Conservation (phyloP, 2,329 filamentous ascomycete species). For the Macroventuria anomochaeta region DNA sequence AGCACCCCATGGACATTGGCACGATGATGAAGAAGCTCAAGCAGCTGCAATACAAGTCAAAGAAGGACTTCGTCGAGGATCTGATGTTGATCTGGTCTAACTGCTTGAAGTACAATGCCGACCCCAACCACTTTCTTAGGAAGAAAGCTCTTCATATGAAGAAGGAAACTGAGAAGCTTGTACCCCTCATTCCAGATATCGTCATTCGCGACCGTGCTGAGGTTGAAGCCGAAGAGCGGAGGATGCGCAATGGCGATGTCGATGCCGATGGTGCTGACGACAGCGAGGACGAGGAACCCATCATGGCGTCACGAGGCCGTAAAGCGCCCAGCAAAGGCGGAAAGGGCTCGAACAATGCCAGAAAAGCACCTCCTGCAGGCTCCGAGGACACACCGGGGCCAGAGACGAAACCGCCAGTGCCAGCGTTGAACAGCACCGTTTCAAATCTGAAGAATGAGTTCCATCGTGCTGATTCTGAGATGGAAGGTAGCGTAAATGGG, state of each 20-base stretch:
- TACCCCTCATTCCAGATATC: conserved; percentile 92
- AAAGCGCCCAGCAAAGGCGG: conserved; percentile 81
- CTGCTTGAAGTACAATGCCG: conserved; percentile 93
- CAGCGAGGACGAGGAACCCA: conserved; percentile 90
- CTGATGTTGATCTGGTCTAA: conserved; percentile 97
- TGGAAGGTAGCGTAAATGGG: conserved; percentile 81
- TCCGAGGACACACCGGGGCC: conserved; percentile 80
- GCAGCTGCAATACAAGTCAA: conserved; percentile 64
- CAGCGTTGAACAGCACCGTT: conserved; percentile 59
- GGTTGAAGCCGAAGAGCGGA: conserved; percentile 75
- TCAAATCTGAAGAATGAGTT: conserved; percentile 60
- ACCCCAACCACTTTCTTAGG: conserved; percentile 82
- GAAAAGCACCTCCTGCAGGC: conserved; percentile 74
- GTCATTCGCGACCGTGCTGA: conserved; percentile 89
- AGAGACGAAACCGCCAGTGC: conserved; percentile 75
- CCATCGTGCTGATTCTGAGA: conserved; percentile 74
- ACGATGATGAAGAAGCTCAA: conserved; percentile 98
- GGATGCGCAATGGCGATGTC: conserved; percentile 81
- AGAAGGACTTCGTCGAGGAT: conserved; percentile 92
- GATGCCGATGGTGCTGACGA: conserved; percentile 85
- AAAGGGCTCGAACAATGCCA: conserved; percentile 67
- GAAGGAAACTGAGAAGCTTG: conserved; percentile 95
- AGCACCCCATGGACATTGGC: conserved; percentile 96
- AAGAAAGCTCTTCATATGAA: conserved; percentile 96
- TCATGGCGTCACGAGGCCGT: conserved; percentile 94